Base-by-base conservation (phyloP, 2,329 filamentous ascomycete species). In the Curvularia lunata region DNA sequence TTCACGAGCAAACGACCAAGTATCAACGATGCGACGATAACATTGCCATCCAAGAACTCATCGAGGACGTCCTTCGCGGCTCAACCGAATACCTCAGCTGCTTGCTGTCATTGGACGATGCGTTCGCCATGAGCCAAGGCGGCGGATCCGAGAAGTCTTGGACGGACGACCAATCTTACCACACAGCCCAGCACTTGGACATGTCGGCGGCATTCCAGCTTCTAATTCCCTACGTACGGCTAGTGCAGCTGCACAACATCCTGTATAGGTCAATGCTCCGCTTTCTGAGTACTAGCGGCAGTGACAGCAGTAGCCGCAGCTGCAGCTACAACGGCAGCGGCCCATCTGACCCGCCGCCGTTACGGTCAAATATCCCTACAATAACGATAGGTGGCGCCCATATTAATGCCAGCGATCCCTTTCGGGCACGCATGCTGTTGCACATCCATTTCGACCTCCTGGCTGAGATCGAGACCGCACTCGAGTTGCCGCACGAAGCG, bases 251-350 rank as follows among this genome's bases (percentile, higher is more conserved):
- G 21, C 47, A 49, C 47, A 49, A 40, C 25, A 49, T 40, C 13
- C 47, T 49, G 19, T 49, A 49, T 8, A 34, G 47, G 47, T 23
- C 47, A 49, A 37, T 49, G 32, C 47, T 49, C 47, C 47, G 47
- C 30, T 40, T 16, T 38, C 34, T 49, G 12, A 34, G 18, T 25
- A 23, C 27, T 10, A 32, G 19, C 25, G 16, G 30, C 12, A 48
- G 10, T n/a, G 21, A 25, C 12, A 38, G 5, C 3, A 13, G 21
- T 7, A 28, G 28, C n/a, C 12, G 30, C 13, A 42, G 19, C 40
- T 13, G 19, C 21, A 34, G 45, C 19, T 18, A n/a, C 7, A 47
- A 5, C 21, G 32, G 19, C 21, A 25, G 12, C 21, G 19, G 34
- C 32, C n/a, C 25, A 19, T 46, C n/a, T 2, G 25, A 16, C 13